Evolutionary conservation across 2,329 filamentous ascomycete genomes (phyloP).

Genomic region (Colletotrichum sp.): DNA sequence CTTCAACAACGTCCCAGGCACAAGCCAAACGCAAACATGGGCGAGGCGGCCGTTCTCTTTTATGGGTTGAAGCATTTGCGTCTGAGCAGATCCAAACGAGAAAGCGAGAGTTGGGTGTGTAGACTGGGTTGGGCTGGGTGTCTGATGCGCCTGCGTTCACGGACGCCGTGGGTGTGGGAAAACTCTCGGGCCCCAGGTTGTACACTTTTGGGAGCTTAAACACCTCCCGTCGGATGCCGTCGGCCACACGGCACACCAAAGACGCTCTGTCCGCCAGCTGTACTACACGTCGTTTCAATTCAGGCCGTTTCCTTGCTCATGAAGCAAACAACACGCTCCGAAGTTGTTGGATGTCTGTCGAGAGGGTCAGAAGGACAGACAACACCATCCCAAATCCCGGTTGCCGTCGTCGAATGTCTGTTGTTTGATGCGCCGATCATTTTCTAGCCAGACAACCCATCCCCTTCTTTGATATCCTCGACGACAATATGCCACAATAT

Average conservation of each 20-base stretch:
- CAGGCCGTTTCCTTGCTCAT: conserved; percentile 4
- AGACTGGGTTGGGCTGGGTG: background rate
- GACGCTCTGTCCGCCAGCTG: conserved; percentile 5
- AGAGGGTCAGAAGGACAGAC: background rate
- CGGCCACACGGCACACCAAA: background rate
- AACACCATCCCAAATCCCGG: background rate
- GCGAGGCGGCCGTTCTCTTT: conserved; percentile 10
- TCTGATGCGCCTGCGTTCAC: background rate
- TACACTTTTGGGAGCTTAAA: background rate
- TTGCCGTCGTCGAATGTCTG: conserved; percentile 9
- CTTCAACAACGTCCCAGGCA: background rate
- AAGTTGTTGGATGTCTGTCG: background rate
- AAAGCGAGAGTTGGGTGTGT: background rate
- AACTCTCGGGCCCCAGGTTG: conserved; percentile 5
- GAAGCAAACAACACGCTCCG: background rate
- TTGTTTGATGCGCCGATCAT: background rate
- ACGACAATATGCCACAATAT: background rate
- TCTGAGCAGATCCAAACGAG: background rate
- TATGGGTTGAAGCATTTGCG: background rate
- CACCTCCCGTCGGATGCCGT: background rate
- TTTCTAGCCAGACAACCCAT: background rate
- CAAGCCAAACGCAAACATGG: background rate
- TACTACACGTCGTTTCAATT: conserved; percentile 1
- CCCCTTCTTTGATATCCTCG: background rate
- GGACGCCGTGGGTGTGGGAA: background rate